Conservation (phyloP, 2,329 filamentous ascomycete genomes). For the Trichophyton rubrum region DNA sequence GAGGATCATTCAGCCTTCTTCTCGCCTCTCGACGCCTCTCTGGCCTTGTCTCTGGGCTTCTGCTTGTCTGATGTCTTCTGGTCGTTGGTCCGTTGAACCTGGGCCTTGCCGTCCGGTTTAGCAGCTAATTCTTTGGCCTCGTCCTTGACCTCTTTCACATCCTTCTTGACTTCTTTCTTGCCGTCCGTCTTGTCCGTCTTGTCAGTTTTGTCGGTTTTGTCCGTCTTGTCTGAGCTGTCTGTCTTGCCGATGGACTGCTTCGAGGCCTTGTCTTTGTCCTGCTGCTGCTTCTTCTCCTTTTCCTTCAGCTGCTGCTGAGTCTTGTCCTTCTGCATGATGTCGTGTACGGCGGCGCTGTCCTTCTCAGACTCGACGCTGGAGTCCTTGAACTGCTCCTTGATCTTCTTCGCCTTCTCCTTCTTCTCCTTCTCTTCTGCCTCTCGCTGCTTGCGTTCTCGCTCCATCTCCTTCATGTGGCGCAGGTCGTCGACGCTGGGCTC, state of each 20-base stretch:
- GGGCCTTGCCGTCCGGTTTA: background rate
- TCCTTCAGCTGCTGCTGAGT: slow-evolving; percentile 21
- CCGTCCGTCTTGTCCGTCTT: too few relatives aligned
- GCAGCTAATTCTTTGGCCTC: background rate
- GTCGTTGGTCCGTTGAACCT: background rate
- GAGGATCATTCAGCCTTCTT: background rate
- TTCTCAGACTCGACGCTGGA: slow-evolving; percentile 73
- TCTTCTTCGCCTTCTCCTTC: slow-evolving; percentile 59
- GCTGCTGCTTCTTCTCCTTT: background rate
- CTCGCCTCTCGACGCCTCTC: background rate
- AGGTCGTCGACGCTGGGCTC: slow-evolving; percentile 98
- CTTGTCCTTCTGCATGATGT: slow-evolving; percentile 48
- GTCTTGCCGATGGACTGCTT: too few relatives aligned
- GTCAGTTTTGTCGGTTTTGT: too few relatives aligned
- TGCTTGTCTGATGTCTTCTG: background rate
- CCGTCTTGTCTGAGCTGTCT: too few relatives aligned
- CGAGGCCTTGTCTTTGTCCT: too few relatives aligned
- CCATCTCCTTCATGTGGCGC: slow-evolving; percentile 98
- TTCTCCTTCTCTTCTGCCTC: slow-evolving; percentile 70
- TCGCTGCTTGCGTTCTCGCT: slow-evolving; percentile 64
- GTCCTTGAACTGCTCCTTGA: slow-evolving; percentile 69
- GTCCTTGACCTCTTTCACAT: background rate
- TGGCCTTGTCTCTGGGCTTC: background rate
- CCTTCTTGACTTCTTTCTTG: background rate
- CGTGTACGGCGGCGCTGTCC: slow-evolving; percentile 68